These are phyloP conservation scores for Penicillium robsamsonii DNA, from an alignment of 495 filamentous ascomycete genomes.

Conservation along the genomic window DNA sequence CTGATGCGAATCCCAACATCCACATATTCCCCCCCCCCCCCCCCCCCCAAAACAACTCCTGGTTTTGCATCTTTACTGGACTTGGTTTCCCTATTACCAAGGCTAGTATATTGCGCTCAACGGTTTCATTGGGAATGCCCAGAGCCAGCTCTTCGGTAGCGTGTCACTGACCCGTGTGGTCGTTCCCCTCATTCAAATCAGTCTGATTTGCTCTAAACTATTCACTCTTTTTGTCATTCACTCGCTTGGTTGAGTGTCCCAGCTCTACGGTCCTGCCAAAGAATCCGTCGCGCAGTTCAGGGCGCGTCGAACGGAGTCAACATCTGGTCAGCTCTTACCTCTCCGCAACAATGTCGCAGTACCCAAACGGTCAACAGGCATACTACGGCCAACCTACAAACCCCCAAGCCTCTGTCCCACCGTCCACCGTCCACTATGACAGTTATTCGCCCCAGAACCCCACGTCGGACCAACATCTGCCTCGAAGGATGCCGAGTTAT, in stretches of 20 bases:
- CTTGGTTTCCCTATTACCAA: background rate
- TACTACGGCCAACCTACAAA: constrained; percentile 45
- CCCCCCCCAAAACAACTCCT: background rate
- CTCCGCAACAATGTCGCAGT: constrained; percentile 42
- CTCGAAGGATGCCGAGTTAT: constrained; percentile 68
- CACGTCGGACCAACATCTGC: constrained; percentile 30
- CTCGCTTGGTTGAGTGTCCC: background rate
- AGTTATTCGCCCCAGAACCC: constrained; percentile 25
- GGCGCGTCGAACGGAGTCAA: background rate
- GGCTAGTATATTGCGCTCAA: background rate
- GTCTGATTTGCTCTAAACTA: background rate
- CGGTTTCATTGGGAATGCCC: constrained; percentile 10
- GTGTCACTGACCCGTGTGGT: constrained; percentile 18
- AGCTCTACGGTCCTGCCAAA: background rate
- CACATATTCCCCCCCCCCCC: background rate
- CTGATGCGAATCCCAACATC: constrained; percentile 2
- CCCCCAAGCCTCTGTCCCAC: constrained; percentile 27
- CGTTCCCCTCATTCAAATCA: constrained; percentile 17
- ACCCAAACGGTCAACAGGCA: constrained; percentile 47
- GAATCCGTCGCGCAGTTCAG: background rate
- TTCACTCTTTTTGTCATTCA: constrained; percentile 6
- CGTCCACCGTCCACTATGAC: constrained; percentile 23
- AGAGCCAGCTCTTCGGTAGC: constrained; percentile 12
- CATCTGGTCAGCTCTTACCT: background rate
- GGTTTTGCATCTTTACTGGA: background rate